Conservation (phyloP, 345 rosid genomes). For the Chamaenerion angustifolium region DNA sequence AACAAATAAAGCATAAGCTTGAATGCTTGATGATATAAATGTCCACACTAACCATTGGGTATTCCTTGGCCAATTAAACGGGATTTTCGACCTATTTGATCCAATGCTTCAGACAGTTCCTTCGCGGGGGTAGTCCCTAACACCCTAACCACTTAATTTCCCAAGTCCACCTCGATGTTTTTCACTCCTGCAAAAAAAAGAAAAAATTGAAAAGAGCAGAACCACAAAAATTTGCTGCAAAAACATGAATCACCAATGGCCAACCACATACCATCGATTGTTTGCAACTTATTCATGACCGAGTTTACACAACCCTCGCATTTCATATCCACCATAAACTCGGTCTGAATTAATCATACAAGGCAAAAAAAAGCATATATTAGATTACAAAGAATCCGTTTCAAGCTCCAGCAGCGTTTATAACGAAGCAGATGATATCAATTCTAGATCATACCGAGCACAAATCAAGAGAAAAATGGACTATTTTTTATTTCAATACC, state of each 20-base stretch:
- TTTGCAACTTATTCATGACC: conserved; percentile 63
- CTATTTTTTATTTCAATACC: not conserved
- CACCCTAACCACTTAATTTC: conserved; percentile 71
- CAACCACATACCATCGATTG: conserved; percentile 39
- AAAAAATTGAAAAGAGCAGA: conserved; percentile 5
- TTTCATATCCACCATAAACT: conserved; percentile 95
- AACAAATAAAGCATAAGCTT: too few species aligned
- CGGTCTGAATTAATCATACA: conserved; percentile 32
- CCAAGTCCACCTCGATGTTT: conserved; percentile 72
- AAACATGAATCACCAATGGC: not conserved
- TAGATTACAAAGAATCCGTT: not conserved
- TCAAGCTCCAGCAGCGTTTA: conserved; percentile 3
- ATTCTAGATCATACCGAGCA: too few species aligned
- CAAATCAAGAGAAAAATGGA: not conserved
- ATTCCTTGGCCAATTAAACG: conserved; percentile 86
- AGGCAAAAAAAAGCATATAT: not conserved
- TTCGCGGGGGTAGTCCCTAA: conserved; percentile 69
- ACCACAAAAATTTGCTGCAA: not conserved
- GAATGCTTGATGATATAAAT: not conserved
- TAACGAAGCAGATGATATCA: too few species aligned
- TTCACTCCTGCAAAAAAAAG: conserved; percentile 38
- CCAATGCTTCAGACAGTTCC: conserved; percentile 67
- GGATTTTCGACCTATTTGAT: conserved; percentile 78
- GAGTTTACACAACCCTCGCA: conserved; percentile 81
- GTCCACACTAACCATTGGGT: conserved; percentile 56